Percentiles rank a stretch among this genome's conserved stretches.
Conservation (phyloP, 2,329 filamentous ascomycete genomes). For the Penicillium concentricum region DNA sequence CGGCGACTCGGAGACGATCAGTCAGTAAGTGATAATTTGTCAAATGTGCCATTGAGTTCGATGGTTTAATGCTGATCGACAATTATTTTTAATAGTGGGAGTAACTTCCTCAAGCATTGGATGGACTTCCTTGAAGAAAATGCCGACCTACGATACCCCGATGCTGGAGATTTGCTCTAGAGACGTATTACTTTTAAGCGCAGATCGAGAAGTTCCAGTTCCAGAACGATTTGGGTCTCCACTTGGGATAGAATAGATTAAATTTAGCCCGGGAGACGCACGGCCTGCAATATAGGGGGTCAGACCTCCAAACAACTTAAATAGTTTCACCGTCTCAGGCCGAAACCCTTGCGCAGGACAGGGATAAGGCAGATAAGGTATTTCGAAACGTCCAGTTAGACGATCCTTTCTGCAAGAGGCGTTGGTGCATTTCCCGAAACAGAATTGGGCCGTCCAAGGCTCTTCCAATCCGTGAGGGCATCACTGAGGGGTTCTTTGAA, state of each 20-base stretch:
- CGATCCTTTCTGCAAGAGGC: background rate
- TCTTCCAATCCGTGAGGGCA: too few relatives aligned
- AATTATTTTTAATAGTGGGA: slow-evolving; percentile 60
- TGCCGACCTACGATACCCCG: slow-evolving; percentile 85
- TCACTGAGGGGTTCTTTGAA: too few relatives aligned
- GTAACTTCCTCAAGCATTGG: slow-evolving; percentile 82
- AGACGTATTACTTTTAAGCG: too few relatives aligned
- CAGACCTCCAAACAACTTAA: background rate
- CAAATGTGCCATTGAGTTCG: background rate
- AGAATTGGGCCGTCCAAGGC: background rate
- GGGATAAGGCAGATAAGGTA: background rate
- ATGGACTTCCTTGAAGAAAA: slow-evolving; percentile 89
- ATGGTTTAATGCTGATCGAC: slow-evolving; percentile 6
- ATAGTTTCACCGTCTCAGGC: background rate
- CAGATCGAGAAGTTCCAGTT: background rate
- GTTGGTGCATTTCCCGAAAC: slow-evolving; percentile 17
- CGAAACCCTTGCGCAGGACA: background rate
- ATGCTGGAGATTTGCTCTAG: slow-evolving; percentile 46
- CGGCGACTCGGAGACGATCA: slow-evolving; percentile 91
- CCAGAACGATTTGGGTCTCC: background rate
- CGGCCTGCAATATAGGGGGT: background rate
- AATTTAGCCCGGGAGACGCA: slow-evolving; percentile 8
- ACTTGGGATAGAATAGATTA: slow-evolving; percentile 4
- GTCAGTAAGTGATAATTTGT: slow-evolving; percentile 62
- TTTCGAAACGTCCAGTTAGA: background rate